Percentiles rank a stretch among this genome's conserved stretches.
phyloP scores from a whole-genome alignment of 352 stramenopile species.

The Pythium diclinum region DNA sequence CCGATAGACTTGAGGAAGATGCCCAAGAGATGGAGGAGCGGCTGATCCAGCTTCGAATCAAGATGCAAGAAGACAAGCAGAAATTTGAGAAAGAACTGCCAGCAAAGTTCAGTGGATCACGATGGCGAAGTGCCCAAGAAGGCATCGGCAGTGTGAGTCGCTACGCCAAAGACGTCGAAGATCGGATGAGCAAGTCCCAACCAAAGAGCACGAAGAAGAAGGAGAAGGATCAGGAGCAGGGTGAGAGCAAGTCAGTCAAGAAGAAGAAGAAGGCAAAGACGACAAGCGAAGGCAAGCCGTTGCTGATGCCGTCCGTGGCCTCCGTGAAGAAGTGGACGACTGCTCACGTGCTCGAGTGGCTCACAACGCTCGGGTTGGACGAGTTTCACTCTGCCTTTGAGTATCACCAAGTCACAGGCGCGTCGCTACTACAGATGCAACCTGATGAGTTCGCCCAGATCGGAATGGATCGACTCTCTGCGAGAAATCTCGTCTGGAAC shows the following conservation, averaged over 20 bases:
- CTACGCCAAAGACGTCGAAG: slow-evolving; percentile 65
- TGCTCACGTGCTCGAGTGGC: slow-evolving; percentile 61
- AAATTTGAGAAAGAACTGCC: slow-evolving; percentile 50
- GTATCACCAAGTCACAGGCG: slow-evolving; percentile 72
- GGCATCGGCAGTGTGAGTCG: slow-evolving; percentile 66
- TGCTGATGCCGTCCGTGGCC: slow-evolving; percentile 29
- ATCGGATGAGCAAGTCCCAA: slow-evolving; percentile 24
- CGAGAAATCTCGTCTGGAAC: slow-evolving; percentile 52
- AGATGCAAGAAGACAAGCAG: slow-evolving; percentile 67
- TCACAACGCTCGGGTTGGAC: slow-evolving; percentile 49
- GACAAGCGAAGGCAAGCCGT: not conserved
- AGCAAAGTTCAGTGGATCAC: slow-evolving; percentile 58
- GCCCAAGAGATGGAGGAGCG: slow-evolving; percentile 67
- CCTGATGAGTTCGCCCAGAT: slow-evolving; percentile 45
- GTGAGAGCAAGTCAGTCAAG: not conserved
- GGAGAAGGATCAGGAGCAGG: slow-evolving; percentile 11
- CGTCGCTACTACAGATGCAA: slow-evolving; percentile 42
- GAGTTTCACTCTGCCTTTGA: slow-evolving; percentile 71
- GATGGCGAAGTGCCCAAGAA: slow-evolving; percentile 75
- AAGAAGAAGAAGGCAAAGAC: slow-evolving; percentile 20
- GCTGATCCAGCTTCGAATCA: slow-evolving; percentile 48
- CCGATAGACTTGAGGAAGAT: slow-evolving; percentile 69
- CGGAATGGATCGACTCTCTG: slow-evolving; percentile 51
- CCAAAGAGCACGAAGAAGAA: slow-evolving; percentile 25
- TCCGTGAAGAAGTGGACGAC: slow-evolving; percentile 52